Evolutionary conservation across 768 basidiomycete genomes (phyloP), one percentile per base, ranked within the genome.

Genomic region (Ephemerocybe angulata): DNA sequence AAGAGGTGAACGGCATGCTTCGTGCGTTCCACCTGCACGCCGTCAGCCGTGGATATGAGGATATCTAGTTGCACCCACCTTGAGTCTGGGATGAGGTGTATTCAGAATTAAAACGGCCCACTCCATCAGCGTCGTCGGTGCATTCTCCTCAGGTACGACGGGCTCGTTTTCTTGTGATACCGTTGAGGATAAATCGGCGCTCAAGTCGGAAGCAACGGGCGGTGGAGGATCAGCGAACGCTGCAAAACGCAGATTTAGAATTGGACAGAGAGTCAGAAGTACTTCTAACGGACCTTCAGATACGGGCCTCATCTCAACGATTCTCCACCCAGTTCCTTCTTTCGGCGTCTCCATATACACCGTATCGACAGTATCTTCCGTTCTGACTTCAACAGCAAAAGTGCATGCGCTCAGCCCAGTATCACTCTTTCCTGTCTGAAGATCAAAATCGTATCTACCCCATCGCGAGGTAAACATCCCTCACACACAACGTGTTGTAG

Each of bases 91-190:
- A 65, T 87, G 75, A 1, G 87, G 68, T 0, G 90, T 91, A 60
- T 88, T 87, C 25, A 93, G 73, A 48, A 93, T 88, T 6, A 90
- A 70, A 4, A 88, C 86, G 1, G 88, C 87, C 83, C 85, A 91
- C 63, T 88, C 79, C 64, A 90, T 83, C 12, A 91, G 74, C 0
- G 87, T 86, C n/a, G 70, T 80, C 4, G 88, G 88, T 0, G 82
- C 64, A 46, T 78, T 65, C 0, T 67, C 60, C 1, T 56, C 27
- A 1, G 85, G 85, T 2, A 85, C 76, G 3, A 87, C 61, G 4
- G 76, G 76, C 58, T 83, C 82, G 19, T 67, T 65, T 19, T 67
- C 59, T 52, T 21, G 61, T 61, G 29, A 59, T 42, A 30, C 41
- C 15, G 31, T 35, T 25, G 35, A 38, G 47, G 42, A 51, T 50